Conservation (phyloP, 2,329 filamentous ascomycete genomes). For the Trichoderma polysporum region DNA sequence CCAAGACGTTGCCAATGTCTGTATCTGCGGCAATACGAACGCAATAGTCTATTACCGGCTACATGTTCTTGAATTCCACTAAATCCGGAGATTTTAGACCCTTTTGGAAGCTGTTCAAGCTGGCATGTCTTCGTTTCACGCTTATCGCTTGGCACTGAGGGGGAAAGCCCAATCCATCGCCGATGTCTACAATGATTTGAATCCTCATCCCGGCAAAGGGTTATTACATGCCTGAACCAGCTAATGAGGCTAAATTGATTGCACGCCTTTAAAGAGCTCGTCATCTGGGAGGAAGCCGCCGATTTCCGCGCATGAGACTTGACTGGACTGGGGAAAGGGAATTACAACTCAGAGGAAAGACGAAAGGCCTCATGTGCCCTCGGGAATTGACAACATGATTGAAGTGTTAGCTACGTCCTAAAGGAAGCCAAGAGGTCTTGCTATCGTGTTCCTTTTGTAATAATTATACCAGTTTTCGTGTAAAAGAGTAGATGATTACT, state of each 20-base stretch:
- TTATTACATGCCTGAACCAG: neutral
- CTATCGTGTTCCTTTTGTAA: neutral
- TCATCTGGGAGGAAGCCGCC: neutral
- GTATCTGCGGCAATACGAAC: neutral
- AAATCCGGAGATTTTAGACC: neutral
- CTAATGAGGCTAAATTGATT: neutral
- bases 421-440: neutral
- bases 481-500: neutral
- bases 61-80: neutral
- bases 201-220: neutral
- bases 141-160: slow-evolving; percentile 17
- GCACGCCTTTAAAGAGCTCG: neutral
- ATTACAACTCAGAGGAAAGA: neutral
- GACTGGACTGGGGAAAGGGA: neutral
- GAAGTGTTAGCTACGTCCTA: neutral
- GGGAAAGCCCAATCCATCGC: neutral
- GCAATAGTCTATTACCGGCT: neutral
- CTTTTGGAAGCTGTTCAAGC: slow-evolving; percentile 2
- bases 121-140: neutral
- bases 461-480: too few relatives aligned
- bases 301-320: neutral
- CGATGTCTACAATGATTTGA: neutral
- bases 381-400: neutral
- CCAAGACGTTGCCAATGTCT: neutral
- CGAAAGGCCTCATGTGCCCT: neutral